Evolutionary conservation across 495 filamentous ascomycete genomes (phyloP), one percentile per base, ranked within the genome.

Genomic region (Staphylotrichum tortipilum): DNA sequence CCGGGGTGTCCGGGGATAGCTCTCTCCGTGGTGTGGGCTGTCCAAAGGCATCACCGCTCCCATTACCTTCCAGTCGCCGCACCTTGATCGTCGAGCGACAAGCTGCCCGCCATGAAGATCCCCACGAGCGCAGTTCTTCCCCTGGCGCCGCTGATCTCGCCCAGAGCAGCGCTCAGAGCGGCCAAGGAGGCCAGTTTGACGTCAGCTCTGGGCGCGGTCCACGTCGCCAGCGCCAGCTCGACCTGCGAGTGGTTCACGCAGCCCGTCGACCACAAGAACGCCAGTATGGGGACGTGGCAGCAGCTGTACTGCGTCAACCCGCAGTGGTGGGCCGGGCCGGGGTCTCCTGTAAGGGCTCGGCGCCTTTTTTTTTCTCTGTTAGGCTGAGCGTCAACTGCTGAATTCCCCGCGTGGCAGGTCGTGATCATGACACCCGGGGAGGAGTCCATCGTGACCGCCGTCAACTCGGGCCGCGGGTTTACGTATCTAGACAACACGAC

Each of bases 361-460:
- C n/a, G n/a, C n/a, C n/a, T n/a, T n/a, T n/a, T n/a, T n/a, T n/a
- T n/a, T n/a, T n/a, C n/a, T n/a, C n/a, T n/a, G n/a, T n/a, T n/a
- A n/a, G n/a, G n/a, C n/a, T n/a, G n/a, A n/a, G n/a, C n/a, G n/a
- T n/a, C n/a, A n/a, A n/a, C n/a, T 36, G 14, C 34, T 45, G 21
- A 45, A 45, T n/a, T n/a, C n/a, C 4, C 30, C 6, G 5, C 3
- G 5, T 6, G 23, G 24, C 56, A 77, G 74, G 65, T 77, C 7
- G 67, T 82, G 2, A 44, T 81, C 7, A 77, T 80, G 53, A 79
- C 75, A 0, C 79, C 79, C 0, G 80, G 79, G 29, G 80, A 83
- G 56, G 60, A 56, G 37, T 64, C 71, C 9, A 78, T 72, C 1
- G 67, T 67, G 29, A 53, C 55, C 0, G 81, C 76, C 22, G 53